A percentile compares a stretch with the other conserved stretches of the same genome.
Evolutionary conservation across 805 yeast genomes (phyloP).

Genomic region (Candida suzukii): DNA sequence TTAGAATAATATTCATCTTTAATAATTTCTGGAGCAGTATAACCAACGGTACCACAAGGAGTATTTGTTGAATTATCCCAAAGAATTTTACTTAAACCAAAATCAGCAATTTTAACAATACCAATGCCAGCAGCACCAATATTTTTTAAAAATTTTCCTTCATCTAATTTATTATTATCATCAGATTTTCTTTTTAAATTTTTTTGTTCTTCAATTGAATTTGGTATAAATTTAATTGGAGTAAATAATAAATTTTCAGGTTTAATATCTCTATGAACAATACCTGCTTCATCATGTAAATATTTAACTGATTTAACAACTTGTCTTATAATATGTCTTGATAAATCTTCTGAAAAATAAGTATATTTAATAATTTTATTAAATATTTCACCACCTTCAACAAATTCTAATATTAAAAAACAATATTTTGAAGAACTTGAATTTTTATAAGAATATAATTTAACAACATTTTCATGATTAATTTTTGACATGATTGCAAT

Average conservation of each 20-base stretch:
- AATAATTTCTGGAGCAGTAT: constrained; percentile 69
- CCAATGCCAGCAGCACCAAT: constrained; percentile 64
- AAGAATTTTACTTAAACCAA: constrained; percentile 59
- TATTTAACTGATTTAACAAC: constrained; percentile 65
- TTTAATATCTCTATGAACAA: constrained; percentile 76
- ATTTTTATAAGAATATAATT: constrained; percentile 47
- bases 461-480: constrained; percentile 54
- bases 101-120: constrained; percentile 57
- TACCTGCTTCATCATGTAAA: constrained; percentile 62
- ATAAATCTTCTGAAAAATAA: constrained; percentile 64
- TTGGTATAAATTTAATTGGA: constrained; percentile 40
- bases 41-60: constrained; percentile 73
- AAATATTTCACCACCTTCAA: constrained; percentile 76
- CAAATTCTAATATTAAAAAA: constrained; percentile 59
- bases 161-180: constrained; percentile 54
- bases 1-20: constrained; percentile 53
- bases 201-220: constrained; percentile 34
- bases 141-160: constrained; percentile 45
- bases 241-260: constrained; percentile 71
- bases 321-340: constrained; percentile 67
- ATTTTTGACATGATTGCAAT: constrained; percentile 65
- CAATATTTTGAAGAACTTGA: constrained; percentile 38
- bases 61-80: constrained; percentile 49
- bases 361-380: constrained; percentile 74
- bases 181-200: constrained; percentile 44